A percentile compares a stretch with the other conserved stretches of the same genome.
These are phyloP conservation scores for Aegilops speltoides DNA, from an alignment of 176 grass and related monocot species.

Conservation along the genomic window DNA sequence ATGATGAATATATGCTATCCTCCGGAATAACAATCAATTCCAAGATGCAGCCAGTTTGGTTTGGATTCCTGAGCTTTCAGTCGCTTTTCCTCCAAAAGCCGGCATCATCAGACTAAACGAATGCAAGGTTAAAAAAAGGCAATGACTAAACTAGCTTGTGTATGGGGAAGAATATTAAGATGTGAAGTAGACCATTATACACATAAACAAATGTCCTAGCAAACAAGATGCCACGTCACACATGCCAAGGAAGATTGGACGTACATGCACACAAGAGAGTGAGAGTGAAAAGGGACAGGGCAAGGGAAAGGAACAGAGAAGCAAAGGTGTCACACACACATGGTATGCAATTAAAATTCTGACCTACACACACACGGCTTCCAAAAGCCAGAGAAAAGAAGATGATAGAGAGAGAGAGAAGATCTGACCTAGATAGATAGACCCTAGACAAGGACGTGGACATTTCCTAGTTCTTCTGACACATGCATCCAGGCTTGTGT, in stretches of 20 bases:
- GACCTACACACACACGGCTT: slow-evolving; percentile 23
- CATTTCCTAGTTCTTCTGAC: slow-evolving; percentile 59
- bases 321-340: slow-evolving; percentile 21
- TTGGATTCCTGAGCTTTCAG: slow-evolving; percentile 61
- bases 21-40: slow-evolving; percentile 30
- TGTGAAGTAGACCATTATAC: slow-evolving; percentile 31
- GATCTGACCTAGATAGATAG: neutral
- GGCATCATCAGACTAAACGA: slow-evolving; percentile 45
- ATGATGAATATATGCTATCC: slow-evolving; percentile 28
- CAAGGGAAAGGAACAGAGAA: slow-evolving; percentile 9
- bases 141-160: slow-evolving; percentile 1
- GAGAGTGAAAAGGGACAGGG: slow-evolving; percentile 15
- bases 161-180: slow-evolving; percentile 26
- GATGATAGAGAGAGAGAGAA: neutral
- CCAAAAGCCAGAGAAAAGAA: slow-evolving; percentile 2
- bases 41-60: slow-evolving; percentile 44
- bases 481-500: slow-evolving; percentile 28
- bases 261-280: neutral
- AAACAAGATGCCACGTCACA: slow-evolving; percentile 12
- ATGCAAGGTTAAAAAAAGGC: neutral
- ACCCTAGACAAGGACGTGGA: slow-evolving; percentile 39
- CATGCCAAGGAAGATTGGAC: slow-evolving; percentile 11
- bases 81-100: slow-evolving; percentile 59
- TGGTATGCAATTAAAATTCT: slow-evolving; percentile 38
- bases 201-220: slow-evolving; percentile 33